Base-by-base conservation (phyloP, 2,329 filamentous ascomycete species). In the Massarina eburnea region DNA sequence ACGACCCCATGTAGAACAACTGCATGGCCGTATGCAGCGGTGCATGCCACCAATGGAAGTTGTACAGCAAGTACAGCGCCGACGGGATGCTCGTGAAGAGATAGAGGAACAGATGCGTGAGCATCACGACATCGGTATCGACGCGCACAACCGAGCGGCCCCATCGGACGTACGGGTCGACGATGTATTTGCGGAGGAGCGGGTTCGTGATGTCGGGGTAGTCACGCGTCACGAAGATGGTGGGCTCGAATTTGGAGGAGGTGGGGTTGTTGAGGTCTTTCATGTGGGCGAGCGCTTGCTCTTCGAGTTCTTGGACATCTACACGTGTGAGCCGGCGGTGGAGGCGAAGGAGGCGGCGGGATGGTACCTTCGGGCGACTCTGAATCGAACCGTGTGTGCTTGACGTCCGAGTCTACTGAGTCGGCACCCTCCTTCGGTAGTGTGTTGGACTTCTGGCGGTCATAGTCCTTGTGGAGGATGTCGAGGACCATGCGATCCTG, bases 91-190 rank as follows among this genome's bases (percentile, higher is more conserved):
- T 84, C 1, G 86, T 89, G 43, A 73, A 74, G 48, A 86, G 78
- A 72, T 91, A 91, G 20, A 90, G 71, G 27, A 91, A 64, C 18
- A 92, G 76, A 66, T 92, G 88, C 0, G 86, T 89, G 45, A 91
- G 68, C 77, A 92, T 89, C 37, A 91, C 80, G 15, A 91, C 85
- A 64, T 92, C 88, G 1, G 85, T 86, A 44, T 82, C 77, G 46
- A 81, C 73, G 12, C 86, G 83, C 8, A 87, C 84, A 18, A 85
- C 67, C 2, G 63, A 68, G 33, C 74, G 74, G 1, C 81, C 85
- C 59, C 77, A 70, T 12, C 70, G 66, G 38, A 84, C 71, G 63
- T 88, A 89, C 0, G 83, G 81, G 32, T 76, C 72, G 15, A 89
- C 70, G 50, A 77, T 76, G 32, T 70, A 68, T 61, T 79, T 71